Base-by-base conservation (phyloP, 495 filamentous ascomycete genomes). In the Astrothelium subdiscretum region DNA sequence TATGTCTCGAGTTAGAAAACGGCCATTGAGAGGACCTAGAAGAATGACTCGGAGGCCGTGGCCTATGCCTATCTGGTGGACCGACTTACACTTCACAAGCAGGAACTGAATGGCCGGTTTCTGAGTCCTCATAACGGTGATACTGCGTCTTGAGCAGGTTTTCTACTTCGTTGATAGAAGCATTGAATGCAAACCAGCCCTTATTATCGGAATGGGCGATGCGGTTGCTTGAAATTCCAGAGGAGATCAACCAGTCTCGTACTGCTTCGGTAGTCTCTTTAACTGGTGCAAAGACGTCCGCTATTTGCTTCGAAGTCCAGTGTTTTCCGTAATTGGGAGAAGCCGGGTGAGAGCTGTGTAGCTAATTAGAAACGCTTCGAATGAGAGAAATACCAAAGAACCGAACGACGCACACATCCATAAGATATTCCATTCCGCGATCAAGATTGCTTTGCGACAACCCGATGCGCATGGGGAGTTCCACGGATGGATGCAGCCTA, bases 161-260 rank as follows among this genome's bases (percentile, higher is more conserved):
- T 38, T 68, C 66, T 11, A 63, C 35, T 31, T 65, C 66, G 3
- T 15, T 4, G 1, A 63, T 58, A 2, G 65, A 58, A 32, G 65
- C 67, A 57, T 69, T 62, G 40, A 69, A 67, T 27, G 64, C 64
- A 20, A 69, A 42, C 67, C 67, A 69, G 5, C 58, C 64, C 29
- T 67, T 65, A 62, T 67, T 69, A n/a, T 68, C 58, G 3, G 63
- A 58, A 26, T 66, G 63, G 24, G 66, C 63, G 31, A 68, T 63
- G 29, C 31, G 31, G 10, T 58, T 2, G 15, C 54, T 57, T 12
- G 48, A 20, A 29, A 66, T 62, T 35, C 48, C 48, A 57, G 48
- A 32, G 12, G 29, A 27, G 1, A 59, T 32, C 42, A 68, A 38
- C 66, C 66, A 68, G 18, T 57, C 44, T 26, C 31, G 52, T 3